These are phyloP conservation scores for Collybia mongolica DNA, from an alignment of 768 basidiomycete species.

Conservation along the genomic window DNA sequence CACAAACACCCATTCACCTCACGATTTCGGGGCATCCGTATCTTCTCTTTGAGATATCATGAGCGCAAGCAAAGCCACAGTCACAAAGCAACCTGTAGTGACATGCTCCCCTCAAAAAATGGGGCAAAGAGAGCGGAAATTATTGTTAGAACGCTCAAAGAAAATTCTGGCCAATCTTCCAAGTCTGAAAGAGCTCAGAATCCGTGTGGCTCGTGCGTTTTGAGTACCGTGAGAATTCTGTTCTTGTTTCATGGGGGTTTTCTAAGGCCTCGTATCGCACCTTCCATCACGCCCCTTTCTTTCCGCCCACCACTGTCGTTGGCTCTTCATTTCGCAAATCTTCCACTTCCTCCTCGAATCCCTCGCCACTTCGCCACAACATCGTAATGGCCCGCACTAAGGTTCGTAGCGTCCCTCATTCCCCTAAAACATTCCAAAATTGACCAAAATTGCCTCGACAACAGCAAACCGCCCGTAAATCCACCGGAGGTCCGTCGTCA, in stretches of 20 bases:
- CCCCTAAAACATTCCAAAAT: background rate
- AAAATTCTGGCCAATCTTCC: slow-evolving; percentile 43
- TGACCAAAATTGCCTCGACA: slow-evolving; percentile 24
- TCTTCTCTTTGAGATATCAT: slow-evolving; percentile 11
- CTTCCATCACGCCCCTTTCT: slow-evolving; percentile 32
- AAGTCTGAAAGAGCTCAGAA: slow-evolving; percentile 47
- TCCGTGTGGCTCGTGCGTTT: slow-evolving; percentile 48
- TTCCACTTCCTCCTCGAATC: slow-evolving; percentile 21
- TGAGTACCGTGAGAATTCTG: slow-evolving; percentile 46
- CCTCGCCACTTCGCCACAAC: slow-evolving; percentile 18
- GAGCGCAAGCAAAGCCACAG: slow-evolving; percentile 12
- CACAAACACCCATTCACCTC: slow-evolving; percentile 19
- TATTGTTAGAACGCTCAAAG: slow-evolving; percentile 25
- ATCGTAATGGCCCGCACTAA: slow-evolving; percentile 84
- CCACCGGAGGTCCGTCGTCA: slow-evolving; percentile 81
- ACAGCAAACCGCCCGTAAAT: slow-evolving; percentile 99
- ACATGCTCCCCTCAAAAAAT: slow-evolving; percentile 18
- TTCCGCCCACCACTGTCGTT: slow-evolving; percentile 35
- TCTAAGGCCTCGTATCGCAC: slow-evolving; percentile 29
- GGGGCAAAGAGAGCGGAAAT: slow-evolving; percentile 11
- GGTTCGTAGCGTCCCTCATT: slow-evolving; percentile 37
- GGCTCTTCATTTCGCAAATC: slow-evolving; percentile 21
- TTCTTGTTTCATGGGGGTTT: slow-evolving; percentile 33
- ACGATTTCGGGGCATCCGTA: slow-evolving; percentile 17
- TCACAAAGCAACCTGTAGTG: background rate